These are phyloP conservation scores for Scedosporium apiospermum DNA, from an alignment of 2,329 filamentous ascomycete genomes.

Conservation along the genomic window DNA sequence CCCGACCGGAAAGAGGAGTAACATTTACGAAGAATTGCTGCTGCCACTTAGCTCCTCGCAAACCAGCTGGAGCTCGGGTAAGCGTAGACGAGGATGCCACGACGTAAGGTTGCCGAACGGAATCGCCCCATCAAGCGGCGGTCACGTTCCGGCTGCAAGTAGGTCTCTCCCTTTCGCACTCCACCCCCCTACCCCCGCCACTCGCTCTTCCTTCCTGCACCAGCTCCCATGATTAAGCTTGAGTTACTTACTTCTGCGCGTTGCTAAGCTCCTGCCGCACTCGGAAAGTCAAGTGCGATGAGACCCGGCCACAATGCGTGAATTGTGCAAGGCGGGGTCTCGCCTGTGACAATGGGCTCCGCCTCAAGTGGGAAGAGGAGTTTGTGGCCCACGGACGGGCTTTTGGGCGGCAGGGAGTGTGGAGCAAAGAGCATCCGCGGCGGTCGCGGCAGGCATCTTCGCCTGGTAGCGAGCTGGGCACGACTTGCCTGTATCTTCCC, in stretches of 20 bases:
- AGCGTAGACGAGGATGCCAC: constrained; percentile 4
- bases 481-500: not conserved
- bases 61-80: not conserved
- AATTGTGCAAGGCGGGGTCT: constrained; percentile 5
- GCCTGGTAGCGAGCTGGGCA: not conserved
- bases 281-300: constrained; percentile 11
- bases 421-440: constrained; percentile 2
- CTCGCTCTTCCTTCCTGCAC: not conserved
- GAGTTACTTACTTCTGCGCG: not conserved
- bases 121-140: not conserved
- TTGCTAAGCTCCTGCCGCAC: constrained; percentile 8
- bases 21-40: too few species aligned
- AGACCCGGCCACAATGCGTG: constrained; percentile 3
- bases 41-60: not conserved
- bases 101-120: constrained; percentile 6
- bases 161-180: not conserved
- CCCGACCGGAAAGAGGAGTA: too few species aligned
- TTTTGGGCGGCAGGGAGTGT: constrained; percentile 7
- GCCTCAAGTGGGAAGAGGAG: constrained; percentile 8
- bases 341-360: constrained; percentile 3
- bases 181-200: not conserved
- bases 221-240: not conserved
- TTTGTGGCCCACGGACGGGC: constrained; percentile 5
- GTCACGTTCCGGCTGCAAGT: constrained; percentile 7
- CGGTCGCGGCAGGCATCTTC: not conserved